A percentile compares a stretch with the other conserved stretches of the same genome.
phyloP scores from a whole-genome alignment of 768 basidiomycete genomes.

The Hygrophoropsis aurantiaca region DNA sequence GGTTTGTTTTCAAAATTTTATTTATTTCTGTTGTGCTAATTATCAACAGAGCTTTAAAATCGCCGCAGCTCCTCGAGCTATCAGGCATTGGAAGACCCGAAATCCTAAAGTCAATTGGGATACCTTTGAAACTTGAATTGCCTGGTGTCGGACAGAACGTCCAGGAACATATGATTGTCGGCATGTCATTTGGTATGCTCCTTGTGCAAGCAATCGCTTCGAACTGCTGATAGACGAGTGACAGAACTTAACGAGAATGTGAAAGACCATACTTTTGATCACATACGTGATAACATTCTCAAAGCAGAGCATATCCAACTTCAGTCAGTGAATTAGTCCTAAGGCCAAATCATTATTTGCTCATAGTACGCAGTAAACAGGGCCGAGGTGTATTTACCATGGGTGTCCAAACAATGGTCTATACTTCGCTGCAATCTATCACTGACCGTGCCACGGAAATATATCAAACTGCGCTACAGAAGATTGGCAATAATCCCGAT shows the following conservation, averaged over 20 bases:
- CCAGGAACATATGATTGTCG: conserved; percentile 45
- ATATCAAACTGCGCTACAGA: conserved; percentile 6
- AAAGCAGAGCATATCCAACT: conserved; percentile 29
- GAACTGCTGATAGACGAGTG: not conserved
- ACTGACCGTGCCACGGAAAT: conserved; percentile 13
- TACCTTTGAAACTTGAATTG: conserved; percentile 29
- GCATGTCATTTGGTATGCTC: conserved; percentile 24
- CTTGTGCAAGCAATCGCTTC: no score
- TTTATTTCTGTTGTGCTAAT: not conserved
- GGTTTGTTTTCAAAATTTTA: conserved; percentile 22
- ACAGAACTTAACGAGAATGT: conserved; percentile 30
- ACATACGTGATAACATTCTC: conserved; percentile 25
- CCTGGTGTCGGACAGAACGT: conserved; percentile 54
- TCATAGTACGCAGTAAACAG: not conserved
- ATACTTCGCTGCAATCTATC: conserved; percentile 12
- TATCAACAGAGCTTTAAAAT: conserved; percentile 36
- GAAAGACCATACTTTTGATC: conserved; percentile 26
- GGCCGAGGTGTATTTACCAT: conserved; percentile 12
- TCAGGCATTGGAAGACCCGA: conserved; percentile 53
- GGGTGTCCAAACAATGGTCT: conserved; percentile 15
- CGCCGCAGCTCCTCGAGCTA: conserved; percentile 54
- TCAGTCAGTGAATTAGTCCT: conserved; percentile 23
- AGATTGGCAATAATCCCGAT: not conserved
- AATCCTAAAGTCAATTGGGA: conserved; percentile 38
- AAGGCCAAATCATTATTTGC: not conserved